Evolutionary conservation across 768 basidiomycete genomes (phyloP).

Genomic region (Amanita molliuscula): DNA sequence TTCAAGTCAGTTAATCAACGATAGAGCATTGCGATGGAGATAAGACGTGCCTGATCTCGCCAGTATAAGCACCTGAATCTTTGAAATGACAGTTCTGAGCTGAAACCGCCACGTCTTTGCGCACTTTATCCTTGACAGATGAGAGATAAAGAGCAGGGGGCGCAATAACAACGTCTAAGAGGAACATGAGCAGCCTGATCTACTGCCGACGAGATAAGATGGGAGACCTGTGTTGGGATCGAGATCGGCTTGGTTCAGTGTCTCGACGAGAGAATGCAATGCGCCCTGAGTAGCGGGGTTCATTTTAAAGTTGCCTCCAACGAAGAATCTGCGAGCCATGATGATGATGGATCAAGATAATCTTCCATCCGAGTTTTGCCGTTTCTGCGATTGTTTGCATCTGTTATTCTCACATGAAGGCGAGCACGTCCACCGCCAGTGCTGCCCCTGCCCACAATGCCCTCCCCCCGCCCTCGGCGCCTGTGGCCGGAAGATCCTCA

Average conservation of each 20-base stretch:
- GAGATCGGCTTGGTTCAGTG: slow-evolving; percentile 71
- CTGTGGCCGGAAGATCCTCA: slow-evolving; percentile 53
- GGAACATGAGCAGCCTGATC: not conserved
- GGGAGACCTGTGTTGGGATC: slow-evolving; percentile 65
- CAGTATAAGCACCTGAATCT: slow-evolving; percentile 85
- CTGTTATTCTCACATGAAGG: slow-evolving; percentile 17
- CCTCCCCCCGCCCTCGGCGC: slow-evolving; percentile 43
- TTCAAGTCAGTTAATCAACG: slow-evolving; percentile 16
- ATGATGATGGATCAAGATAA: slow-evolving; percentile 6
- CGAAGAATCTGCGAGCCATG: slow-evolving; percentile 85
- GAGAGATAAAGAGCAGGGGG: slow-evolving; percentile 87
- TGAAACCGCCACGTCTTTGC: slow-evolving; percentile 65
- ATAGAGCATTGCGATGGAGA: not conserved
- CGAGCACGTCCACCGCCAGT: slow-evolving; percentile 31
- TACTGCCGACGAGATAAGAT: slow-evolving; percentile 9
- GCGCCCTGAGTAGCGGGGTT: slow-evolving; percentile 65
- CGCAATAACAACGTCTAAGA: slow-evolving; percentile 86
- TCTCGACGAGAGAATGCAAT: slow-evolving; percentile 53
- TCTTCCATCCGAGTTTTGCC: not conserved
- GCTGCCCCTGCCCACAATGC: slow-evolving; percentile 62
- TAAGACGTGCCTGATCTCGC: slow-evolving; percentile 78
- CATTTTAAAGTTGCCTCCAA: slow-evolving; percentile 99
- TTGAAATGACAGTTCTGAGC: slow-evolving; percentile 92
- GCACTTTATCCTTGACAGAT: slow-evolving; percentile 48
- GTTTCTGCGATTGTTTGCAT: not conserved